Base-by-base conservation (phyloP, 441 rosid genomes). In the Syzygium malaccense region DNA sequence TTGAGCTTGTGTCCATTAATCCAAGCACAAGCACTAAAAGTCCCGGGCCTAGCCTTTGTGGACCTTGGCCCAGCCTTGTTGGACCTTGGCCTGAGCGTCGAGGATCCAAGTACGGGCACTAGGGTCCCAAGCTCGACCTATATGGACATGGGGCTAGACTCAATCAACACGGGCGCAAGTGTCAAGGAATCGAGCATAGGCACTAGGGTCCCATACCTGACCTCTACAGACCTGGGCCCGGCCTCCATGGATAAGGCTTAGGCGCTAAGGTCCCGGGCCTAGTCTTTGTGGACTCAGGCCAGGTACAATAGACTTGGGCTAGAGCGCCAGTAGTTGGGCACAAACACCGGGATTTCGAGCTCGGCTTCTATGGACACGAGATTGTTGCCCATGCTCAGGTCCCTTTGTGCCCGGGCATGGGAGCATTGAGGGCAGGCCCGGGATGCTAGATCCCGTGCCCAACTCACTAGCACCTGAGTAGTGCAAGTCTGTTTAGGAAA, bases 361-460 rank as follows among this genome's bases (percentile, higher is more conserved):
- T 68, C 14, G 26, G 6, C 6, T 25, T 25, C 2, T 11, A 6
- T 25, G n/a, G n/a, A 26, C 64, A 26, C 64, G 0, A 25, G n/a
- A 26, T 12, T 11, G 6, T 25, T 68, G 15, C 49, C 28, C 11
- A 0, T 71, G 0, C 28, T 20, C 3, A 6, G 26, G 41, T 71
- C 15, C 80, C 15, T 37, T 45, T 45, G 4, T 11, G 14, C 28
- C 0, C 3, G 0, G 45, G 15, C 4, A 37, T 33, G 49, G 28
- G 49, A 33, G 49, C 8, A 19, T 71, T 20, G 8, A 71, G 80
- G 48, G 45, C 12, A 15, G 2, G 78, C 25, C 1, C 8, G 2
- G 11, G 11, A 19, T 1, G 0, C 20, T 2, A 0, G 13, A 33
- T 26, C 4, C 0, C 0, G 4, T 19, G 49, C 80, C 49, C 15